phyloP scores from a whole-genome alignment of 352 stramenopile genomes.

The Aphanomyces cochlioides region DNA sequence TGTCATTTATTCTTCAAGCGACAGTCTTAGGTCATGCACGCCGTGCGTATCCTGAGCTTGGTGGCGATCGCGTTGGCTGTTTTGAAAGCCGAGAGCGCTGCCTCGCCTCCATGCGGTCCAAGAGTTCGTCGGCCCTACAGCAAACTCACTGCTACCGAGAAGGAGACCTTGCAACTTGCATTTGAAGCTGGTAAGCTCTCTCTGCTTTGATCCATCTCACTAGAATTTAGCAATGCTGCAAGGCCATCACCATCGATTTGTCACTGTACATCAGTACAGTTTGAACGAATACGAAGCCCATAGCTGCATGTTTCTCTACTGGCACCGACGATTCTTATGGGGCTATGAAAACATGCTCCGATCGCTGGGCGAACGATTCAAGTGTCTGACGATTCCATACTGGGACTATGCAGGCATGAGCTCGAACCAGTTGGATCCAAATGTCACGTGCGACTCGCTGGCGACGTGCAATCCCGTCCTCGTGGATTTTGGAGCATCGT shows the following conservation, averaged over 20 bases:
- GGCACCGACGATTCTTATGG: constrained; percentile 3
- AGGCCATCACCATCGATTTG: neutral
- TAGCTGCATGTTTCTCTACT: constrained; percentile 54
- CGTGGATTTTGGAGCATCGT: neutral
- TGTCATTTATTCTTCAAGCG: too few species aligned
- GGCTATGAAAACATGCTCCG: constrained; percentile 22
- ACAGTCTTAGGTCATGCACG: too few species aligned
- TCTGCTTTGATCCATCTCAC: neutral
- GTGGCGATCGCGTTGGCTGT: too few species aligned
- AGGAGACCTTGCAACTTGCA: neutral
- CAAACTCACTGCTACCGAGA: neutral
- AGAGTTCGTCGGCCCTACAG: neutral
- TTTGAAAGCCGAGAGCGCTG: too few species aligned
- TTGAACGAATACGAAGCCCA: constrained; percentile 27
- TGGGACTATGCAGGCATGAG: constrained; percentile 30
- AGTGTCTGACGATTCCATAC: constrained; percentile 16
- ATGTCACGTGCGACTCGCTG: neutral
- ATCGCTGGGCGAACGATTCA: neutral
- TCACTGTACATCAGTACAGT: neutral
- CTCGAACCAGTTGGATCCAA: constrained; percentile 9
- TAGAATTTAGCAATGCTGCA: neutral
- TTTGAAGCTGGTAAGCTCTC: neutral
- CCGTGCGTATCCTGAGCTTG: too few species aligned
- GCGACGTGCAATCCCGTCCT: constrained; percentile 4
- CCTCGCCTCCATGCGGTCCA: neutral